Percentiles rank a stretch among this genome's conserved stretches.
Evolutionary conservation across 2,329 filamentous ascomycete genomes (phyloP).

Genomic region (Xylariaceae sp.): DNA sequence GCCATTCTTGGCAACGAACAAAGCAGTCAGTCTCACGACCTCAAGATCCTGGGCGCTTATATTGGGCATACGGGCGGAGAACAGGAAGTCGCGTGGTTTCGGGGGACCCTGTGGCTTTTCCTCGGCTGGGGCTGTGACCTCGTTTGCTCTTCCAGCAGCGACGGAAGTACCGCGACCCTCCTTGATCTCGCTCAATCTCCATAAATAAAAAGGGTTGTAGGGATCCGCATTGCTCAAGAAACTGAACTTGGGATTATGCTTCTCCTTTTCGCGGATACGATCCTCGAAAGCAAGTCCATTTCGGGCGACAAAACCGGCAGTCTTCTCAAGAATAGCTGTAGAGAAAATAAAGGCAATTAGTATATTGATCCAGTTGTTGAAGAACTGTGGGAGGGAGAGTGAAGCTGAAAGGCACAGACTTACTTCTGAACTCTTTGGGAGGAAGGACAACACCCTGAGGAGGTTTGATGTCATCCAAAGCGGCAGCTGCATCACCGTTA

Average conservation of each 20-base stretch:
- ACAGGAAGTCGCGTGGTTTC: conserved; percentile 82
- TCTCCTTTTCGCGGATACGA: conserved; percentile 79
- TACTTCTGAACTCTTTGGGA: conserved; percentile 76
- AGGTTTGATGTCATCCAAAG: conserved; percentile 67
- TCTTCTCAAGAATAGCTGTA: conserved; percentile 73
- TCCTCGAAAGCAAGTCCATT: conserved; percentile 70
- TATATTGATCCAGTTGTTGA: background rate
- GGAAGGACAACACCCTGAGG: conserved; percentile 83
- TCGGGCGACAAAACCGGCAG: conserved; percentile 80
- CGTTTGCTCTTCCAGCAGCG: conserved; percentile 68
- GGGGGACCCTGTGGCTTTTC: conserved; percentile 77
- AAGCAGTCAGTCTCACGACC: conserved; percentile 70
- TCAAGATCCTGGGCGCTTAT: conserved; percentile 92
- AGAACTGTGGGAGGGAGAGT: background rate
- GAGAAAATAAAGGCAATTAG: conserved; percentile 4
- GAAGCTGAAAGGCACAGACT: conserved; percentile 4
- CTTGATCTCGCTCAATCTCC: conserved; percentile 82
- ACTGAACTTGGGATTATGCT: conserved; percentile 82
- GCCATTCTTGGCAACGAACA: conserved; percentile 91
- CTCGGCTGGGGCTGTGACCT: conserved; percentile 48
- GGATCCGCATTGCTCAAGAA: conserved; percentile 78
- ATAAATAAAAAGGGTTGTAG: conserved; percentile 85
- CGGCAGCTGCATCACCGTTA: conserved; percentile 49
- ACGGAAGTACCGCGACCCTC: conserved; percentile 77
- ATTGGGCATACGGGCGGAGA: conserved; percentile 94